These are phyloP conservation scores for Cryphonectria naterciae DNA, from an alignment of 2,329 filamentous ascomycete species.

Conservation along the genomic window DNA sequence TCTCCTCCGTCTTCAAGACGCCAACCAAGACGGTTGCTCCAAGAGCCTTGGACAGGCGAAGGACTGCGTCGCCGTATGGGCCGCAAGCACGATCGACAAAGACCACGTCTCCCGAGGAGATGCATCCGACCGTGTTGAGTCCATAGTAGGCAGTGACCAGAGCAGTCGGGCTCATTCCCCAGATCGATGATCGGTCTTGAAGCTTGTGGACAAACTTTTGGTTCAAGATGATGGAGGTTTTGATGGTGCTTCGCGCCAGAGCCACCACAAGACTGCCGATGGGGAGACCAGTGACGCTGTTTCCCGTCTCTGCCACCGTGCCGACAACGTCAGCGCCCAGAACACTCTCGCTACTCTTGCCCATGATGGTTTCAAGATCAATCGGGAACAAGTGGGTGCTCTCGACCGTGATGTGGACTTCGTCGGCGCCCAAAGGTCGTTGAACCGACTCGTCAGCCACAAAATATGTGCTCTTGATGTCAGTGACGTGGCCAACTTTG, in stretches of 20 bases:
- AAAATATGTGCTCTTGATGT: slow-evolving; percentile 31
- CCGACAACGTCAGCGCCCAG: slow-evolving; percentile 50
- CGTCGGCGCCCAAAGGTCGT: slow-evolving; percentile 34
- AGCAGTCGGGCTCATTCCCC: slow-evolving; percentile 42
- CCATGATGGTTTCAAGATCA: slow-evolving; percentile 44
- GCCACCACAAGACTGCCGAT: slow-evolving; percentile 49
- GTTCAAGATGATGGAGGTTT: slow-evolving; percentile 41
- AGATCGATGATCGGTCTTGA: slow-evolving; percentile 32
- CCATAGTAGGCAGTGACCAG: slow-evolving; percentile 49
- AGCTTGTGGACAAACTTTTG: slow-evolving; percentile 39
- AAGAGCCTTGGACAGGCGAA: slow-evolving; percentile 44
- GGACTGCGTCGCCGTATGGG: slow-evolving; percentile 47
- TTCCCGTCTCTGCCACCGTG: slow-evolving; percentile 41
- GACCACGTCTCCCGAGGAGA: slow-evolving; percentile 39
- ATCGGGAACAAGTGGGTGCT: slow-evolving; percentile 40
- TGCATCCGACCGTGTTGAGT: slow-evolving; percentile 39
- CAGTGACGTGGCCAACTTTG: slow-evolving; percentile 24
- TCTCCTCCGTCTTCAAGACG: slow-evolving; percentile 42
- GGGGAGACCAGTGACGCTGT: slow-evolving; percentile 37
- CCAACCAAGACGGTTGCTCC: slow-evolving; percentile 50
- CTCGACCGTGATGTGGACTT: slow-evolving; percentile 48
- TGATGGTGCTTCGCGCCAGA: slow-evolving; percentile 43
- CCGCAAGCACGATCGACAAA: slow-evolving; percentile 51
- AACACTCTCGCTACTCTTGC: slow-evolving; percentile 36
- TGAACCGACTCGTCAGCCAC: slow-evolving; percentile 21